Percentiles rank a stretch among this genome's conserved stretches.
phyloP scores from a whole-genome alignment of 805 yeast species.

The Starmerella vaccinii region DNA sequence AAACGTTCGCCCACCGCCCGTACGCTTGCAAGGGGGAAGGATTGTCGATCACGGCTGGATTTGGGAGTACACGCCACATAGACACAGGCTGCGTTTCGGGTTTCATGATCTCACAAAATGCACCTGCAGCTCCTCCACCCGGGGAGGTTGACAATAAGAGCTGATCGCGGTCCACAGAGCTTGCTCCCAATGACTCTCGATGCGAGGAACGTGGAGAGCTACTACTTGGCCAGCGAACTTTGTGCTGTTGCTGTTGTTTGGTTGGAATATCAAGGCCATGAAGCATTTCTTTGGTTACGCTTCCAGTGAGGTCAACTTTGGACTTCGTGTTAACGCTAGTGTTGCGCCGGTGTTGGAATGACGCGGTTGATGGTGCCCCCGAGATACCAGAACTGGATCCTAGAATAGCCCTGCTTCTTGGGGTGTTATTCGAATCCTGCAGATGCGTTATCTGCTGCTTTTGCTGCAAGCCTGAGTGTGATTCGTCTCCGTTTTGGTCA shows the following conservation, averaged over 20 bases:
- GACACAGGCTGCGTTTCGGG: conserved; percentile 15
- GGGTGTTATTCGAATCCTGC: not conserved
- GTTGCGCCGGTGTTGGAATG: not conserved
- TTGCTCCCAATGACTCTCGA: not conserved
- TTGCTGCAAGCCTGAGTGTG: too few relatives aligned
- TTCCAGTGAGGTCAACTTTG: not conserved
- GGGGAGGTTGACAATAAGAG: not conserved
- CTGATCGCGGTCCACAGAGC: not conserved
- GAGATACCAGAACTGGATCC: too few relatives aligned
- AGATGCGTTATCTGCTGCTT: too few relatives aligned
- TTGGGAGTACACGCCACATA: conserved; percentile 55
- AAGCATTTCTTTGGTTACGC: not conserved
- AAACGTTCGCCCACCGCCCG: conserved; percentile 87
- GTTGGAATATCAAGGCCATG: conserved; percentile 1
- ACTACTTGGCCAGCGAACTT: not conserved
- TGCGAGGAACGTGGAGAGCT: not conserved
- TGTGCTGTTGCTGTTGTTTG: not conserved
- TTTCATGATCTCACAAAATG: conserved; percentile 1
- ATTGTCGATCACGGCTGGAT: conserved; percentile 54
- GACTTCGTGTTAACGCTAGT: not conserved
- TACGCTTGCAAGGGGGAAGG: conserved; percentile 48
- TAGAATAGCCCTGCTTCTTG: not conserved
- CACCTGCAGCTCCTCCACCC: not conserved
- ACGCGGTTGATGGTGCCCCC: not conserved
- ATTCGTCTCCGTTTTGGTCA: too few relatives aligned